Base-by-base conservation (phyloP, 257 asterid species). In the Solanum pimpinellifolium region DNA sequence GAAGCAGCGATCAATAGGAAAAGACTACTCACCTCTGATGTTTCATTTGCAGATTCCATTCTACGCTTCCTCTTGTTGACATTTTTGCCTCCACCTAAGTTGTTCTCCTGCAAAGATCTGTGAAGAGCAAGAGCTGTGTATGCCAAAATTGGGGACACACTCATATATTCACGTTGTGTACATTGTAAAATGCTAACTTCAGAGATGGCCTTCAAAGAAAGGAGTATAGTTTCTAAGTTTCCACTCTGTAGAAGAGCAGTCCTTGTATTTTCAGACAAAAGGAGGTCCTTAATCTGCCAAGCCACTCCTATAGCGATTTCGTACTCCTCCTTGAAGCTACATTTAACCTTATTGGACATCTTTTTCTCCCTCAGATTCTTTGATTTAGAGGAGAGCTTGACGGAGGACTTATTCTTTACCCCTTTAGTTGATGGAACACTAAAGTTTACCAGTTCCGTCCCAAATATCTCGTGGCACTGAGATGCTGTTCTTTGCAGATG, bases 281-380 rank as follows among this genome's bases (percentile, higher is more conserved):
- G 97, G 56, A 97, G 86, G 80, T 97, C 99, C 92, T 92, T 94
- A 87, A 97, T 91, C 92, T 96, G 99, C 99, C 99, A 96, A 87
- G 99, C 93, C 86, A 96, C 91, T 90, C 98, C 99, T 62, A 90
- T 91, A 35, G 97, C 93, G 87, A 94, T 75, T 52, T 92, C 94
- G 91, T 93, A 95, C 87, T 94, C 98, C 90, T 90, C 91, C 42
- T 90, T 83, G 87, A 94, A 93, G 15, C 83, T 88, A 70, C 84
- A 83, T 88, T 89, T 85, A 31, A 56, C 65, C 73, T 81, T 68
- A 47, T 66, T 87, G 47, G 90, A 82, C 84, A 92, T 85, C 84
- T 87, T 92, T 91, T 89, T 92, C 83, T 90, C 80, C 21, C 82
- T 90, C 83, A 72, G 52, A 65, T 84, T 84, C 84, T 89, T 92